Evolutionary conservation across 2,329 filamentous ascomycete genomes (phyloP).

Genomic region (Fusarium aywerte): DNA sequence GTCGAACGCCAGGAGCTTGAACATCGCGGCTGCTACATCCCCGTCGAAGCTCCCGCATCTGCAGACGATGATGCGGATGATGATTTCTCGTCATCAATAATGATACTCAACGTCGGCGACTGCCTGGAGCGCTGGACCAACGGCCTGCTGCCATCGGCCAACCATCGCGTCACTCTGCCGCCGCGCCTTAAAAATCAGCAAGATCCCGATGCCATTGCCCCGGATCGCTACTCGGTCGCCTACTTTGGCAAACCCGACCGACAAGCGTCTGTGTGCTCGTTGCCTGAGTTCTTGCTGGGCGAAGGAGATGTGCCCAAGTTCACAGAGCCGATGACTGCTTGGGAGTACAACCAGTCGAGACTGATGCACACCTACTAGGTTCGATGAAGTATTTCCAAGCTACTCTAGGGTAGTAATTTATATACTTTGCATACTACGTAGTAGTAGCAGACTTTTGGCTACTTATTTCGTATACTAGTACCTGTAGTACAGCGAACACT

Average conservation of each 20-base stretch:
- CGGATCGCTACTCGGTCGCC: constrained; percentile 9
- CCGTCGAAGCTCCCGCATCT: constrained; percentile 6
- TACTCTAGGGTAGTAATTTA: constrained; percentile 3
- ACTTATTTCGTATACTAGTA: constrained; percentile 5
- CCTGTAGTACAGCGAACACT: constrained; percentile 4
- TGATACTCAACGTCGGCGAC: constrained; percentile 12
- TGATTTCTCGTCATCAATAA: constrained; percentile 9
- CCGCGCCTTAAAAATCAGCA: constrained; percentile 2
- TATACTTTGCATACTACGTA: constrained; percentile 6
- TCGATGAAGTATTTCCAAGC: background rate
- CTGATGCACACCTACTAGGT: constrained; percentile 6
- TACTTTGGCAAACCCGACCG: constrained; percentile 11
- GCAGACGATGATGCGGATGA: constrained; percentile 1
- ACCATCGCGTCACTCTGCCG: constrained; percentile 11
- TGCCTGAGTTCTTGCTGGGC: constrained; percentile 9
- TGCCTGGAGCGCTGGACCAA: constrained; percentile 10
- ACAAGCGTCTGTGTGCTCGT: constrained; percentile 12
- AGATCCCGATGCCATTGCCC: constrained; percentile 5
- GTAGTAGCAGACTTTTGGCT: constrained; percentile 10
- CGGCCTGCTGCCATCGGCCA: constrained; percentile 9
- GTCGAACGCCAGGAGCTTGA: constrained; percentile 9
- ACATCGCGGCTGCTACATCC: constrained; percentile 9
- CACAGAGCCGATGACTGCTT: constrained; percentile 13
- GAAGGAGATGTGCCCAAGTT: constrained; percentile 13
- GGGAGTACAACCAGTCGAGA: constrained; percentile 11